A percentile compares a stretch with the other conserved stretches of the same genome.
These are phyloP conservation scores for Colletotrichum incanum DNA, from an alignment of 2,329 filamentous ascomycete genomes.

Conservation along the genomic window DNA sequence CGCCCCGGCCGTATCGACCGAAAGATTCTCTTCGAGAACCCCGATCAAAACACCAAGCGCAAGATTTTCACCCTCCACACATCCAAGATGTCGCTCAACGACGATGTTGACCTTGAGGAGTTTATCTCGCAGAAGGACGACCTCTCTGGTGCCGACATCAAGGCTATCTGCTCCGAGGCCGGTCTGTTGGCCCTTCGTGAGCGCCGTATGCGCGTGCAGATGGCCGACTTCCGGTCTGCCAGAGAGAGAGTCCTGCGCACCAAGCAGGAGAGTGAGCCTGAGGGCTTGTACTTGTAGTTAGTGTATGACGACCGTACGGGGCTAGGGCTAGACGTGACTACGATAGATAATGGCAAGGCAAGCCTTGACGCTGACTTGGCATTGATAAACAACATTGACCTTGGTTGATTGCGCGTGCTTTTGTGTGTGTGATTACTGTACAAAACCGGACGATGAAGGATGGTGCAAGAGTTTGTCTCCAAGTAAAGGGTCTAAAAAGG, in stretches of 20 bases:
- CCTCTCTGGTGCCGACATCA: constrained; percentile 96
- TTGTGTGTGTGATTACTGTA: neutral
- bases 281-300: constrained; percentile 95
- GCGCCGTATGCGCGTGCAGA: constrained; percentile 97
- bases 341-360: constrained; percentile 42
- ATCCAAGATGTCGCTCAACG: constrained; percentile 96
- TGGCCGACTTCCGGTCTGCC: constrained; percentile 96
- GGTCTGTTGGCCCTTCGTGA: constrained; percentile 95
- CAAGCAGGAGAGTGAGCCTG: constrained; percentile 98
- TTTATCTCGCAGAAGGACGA: constrained; percentile 99
- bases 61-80: constrained; percentile 99
- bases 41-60: constrained; percentile 88
- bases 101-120: constrained; percentile 98
- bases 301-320: constrained; percentile 30
- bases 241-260: constrained; percentile 97
- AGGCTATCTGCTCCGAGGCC: constrained; percentile 98
- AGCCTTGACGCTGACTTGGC: constrained; percentile 21
- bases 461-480: neutral
- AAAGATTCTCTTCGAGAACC: constrained; percentile 86
- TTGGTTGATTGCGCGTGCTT: neutral
- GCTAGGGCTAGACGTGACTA: constrained; percentile 21
- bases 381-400: constrained; percentile 9
- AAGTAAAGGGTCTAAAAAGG: neutral
- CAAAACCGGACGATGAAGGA: neutral
- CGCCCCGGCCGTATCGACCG: constrained; percentile 97